phyloP scores from a whole-genome alignment of 78 protist species.

The Dictyostelium capitatum region DNA sequence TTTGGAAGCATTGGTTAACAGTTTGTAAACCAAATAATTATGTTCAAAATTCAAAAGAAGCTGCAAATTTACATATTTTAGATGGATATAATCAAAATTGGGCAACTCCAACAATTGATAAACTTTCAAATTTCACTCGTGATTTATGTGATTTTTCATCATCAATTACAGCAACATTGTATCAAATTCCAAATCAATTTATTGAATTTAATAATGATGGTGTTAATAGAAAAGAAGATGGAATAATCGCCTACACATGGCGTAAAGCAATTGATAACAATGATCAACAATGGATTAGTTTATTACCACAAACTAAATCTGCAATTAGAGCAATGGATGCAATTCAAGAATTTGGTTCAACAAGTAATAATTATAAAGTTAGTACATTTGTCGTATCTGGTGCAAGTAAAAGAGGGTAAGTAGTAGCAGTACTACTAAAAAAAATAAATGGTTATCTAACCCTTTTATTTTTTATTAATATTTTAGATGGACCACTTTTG shows the following conservation, averaged over 20 bases:
- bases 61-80: background rate
- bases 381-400: conserved; percentile 48
- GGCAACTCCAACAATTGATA: background rate
- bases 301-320: conserved; percentile 39
- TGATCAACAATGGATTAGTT: conserved; percentile 13
- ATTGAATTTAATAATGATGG: conserved; percentile 34
- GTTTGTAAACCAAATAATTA: conserved; percentile 5
- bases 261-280: background rate
- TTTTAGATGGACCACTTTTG: conserved; percentile 51
- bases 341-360: conserved; percentile 23
- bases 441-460: background rate
- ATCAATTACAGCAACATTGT: background rate
- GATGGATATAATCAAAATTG: background rate
- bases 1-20: conserved; percentile 12
- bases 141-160: background rate
- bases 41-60: no score
- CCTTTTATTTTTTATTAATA: background rate
- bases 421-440: no score
- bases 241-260: conserved; percentile 58
- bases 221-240: conserved; percentile 20
- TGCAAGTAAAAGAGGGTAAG: conserved; percentile 71
- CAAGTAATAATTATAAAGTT: background rate
- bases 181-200: conserved; percentile 55
- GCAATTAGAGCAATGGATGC: conserved; percentile 35
- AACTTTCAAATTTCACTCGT: background rate